Evolutionary conservation across 129 eudicot genomes (phyloP).

Genomic region (Gnaphalium uliginosum): DNA sequence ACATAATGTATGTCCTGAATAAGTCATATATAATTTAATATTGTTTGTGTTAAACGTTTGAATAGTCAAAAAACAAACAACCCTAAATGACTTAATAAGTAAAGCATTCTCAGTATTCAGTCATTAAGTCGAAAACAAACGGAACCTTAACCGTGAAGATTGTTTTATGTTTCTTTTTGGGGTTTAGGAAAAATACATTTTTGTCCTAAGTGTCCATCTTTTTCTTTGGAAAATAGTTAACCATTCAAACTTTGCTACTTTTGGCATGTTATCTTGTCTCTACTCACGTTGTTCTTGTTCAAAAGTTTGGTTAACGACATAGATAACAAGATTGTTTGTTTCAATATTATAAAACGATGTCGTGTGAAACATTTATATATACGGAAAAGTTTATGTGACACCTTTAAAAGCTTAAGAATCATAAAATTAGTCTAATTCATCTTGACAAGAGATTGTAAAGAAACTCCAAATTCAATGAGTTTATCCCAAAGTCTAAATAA

Average conservation of each 20-base stretch:
- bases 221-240: slow-evolving; percentile 1
- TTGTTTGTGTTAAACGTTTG: no score
- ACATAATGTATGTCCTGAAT: no score
- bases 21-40: no score
- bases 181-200: not conserved
- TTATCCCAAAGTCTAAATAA: no score
- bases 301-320: slow-evolving; percentile 7
- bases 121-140: no score
- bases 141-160: no score
- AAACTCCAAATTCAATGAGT: no score
- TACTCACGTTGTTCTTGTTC: not conserved
- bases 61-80: no score
- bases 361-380: not conserved
- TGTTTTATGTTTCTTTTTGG: not conserved
- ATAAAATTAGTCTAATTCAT: no score
- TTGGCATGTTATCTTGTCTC: not conserved
- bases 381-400: not conserved
- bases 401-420: not conserved
- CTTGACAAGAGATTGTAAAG: no score
- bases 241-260: slow-evolving; percentile 10
- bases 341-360: not conserved
- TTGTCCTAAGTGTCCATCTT: not conserved
- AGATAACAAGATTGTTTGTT: slow-evolving; percentile 1
- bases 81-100: no score
- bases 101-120: no score